These are phyloP conservation scores for Ophiocordyceps sinensis DNA, from an alignment of 2,329 filamentous ascomycete species.

Conservation along the genomic window DNA sequence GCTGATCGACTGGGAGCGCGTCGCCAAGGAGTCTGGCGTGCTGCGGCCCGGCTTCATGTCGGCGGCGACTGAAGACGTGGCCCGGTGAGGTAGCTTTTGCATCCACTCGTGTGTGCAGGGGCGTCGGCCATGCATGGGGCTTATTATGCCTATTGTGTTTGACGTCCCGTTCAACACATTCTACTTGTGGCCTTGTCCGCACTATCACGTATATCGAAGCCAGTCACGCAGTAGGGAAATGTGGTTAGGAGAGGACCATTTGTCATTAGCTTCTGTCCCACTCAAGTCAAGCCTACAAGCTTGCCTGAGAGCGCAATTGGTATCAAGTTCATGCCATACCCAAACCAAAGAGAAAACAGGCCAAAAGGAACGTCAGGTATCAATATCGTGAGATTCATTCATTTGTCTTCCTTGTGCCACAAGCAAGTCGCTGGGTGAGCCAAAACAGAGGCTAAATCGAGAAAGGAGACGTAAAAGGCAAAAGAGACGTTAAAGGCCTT, in stretches of 20 bases:
- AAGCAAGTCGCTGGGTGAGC: not conserved
- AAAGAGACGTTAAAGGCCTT: not conserved
- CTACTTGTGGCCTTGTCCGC: too few relatives aligned
- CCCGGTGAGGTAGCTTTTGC: too few relatives aligned
- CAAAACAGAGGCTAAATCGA: not conserved
- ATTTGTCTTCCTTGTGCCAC: not conserved
- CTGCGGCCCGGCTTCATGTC: constrained; percentile 20
- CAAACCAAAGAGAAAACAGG: not conserved
- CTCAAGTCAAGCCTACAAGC: not conserved
- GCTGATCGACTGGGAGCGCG: constrained; percentile 69
- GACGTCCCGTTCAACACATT: too few relatives aligned
- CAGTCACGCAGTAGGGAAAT: too few relatives aligned
- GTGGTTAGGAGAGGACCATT: too few relatives aligned
- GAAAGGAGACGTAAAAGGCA: not conserved
- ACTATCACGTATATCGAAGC: too few relatives aligned
- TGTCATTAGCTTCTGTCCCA: too few relatives aligned
- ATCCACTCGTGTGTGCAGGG: too few relatives aligned
- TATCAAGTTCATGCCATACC: not conserved
- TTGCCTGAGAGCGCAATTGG: not conserved
- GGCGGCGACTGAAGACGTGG: constrained; percentile 3
- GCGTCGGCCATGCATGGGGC: too few relatives aligned
- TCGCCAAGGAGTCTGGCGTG: constrained; percentile 30
- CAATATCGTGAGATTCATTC: not conserved
- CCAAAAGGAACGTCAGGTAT: not conserved
- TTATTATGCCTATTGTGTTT: too few relatives aligned